These are phyloP conservation scores for Berberis thunbergii DNA, from an alignment of 164 flowering plant species.

Conservation along the genomic window DNA sequence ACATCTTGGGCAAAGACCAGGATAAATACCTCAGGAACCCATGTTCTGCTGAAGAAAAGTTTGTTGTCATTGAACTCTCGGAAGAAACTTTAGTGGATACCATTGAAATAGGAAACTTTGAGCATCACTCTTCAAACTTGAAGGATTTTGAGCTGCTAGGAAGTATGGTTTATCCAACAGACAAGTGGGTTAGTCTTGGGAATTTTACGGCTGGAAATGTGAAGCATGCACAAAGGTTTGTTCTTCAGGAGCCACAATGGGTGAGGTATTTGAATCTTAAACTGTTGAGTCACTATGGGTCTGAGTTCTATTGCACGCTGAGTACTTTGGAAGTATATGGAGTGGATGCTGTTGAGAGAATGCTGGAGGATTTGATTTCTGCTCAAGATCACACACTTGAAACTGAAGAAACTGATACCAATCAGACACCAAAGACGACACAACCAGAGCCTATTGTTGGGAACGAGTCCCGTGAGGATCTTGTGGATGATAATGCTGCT, in stretches of 20 bases:
- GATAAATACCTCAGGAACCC: slow-evolving; percentile 98
- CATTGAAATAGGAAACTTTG: slow-evolving; percentile 82
- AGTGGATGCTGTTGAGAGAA: slow-evolving; percentile 89
- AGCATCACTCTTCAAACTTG: slow-evolving; percentile 85
- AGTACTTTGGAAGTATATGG: slow-evolving; percentile 82
- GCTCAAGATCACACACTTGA: slow-evolving; percentile 33
- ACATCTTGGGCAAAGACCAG: slow-evolving; percentile 72
- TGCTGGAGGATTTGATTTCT: slow-evolving; percentile 88
- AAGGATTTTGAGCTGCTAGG: slow-evolving; percentile 85
- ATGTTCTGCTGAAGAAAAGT: slow-evolving; percentile 91
- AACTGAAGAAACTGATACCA: slow-evolving; percentile 27
- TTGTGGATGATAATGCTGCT: slow-evolving; percentile 22
- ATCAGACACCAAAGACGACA: slow-evolving; percentile 16
- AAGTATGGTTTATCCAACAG: slow-evolving; percentile 81
- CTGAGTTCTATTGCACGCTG: slow-evolving; percentile 86
- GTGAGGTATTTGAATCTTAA: slow-evolving; percentile 73
- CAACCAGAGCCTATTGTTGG: slow-evolving; percentile 23
- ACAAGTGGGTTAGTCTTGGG: slow-evolving; percentile 67
- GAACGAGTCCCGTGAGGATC: slow-evolving; percentile 19
- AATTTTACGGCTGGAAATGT: slow-evolving; percentile 76
- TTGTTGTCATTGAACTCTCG: slow-evolving; percentile 84
- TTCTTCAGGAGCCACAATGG: slow-evolving; percentile 85
- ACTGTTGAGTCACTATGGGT: slow-evolving; percentile 76
- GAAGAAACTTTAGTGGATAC: slow-evolving; percentile 91
- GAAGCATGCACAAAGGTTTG: slow-evolving; percentile 74